phyloP scores from a whole-genome alignment of 73 alveolate genomes.

The Paramecium caudatum region DNA sequence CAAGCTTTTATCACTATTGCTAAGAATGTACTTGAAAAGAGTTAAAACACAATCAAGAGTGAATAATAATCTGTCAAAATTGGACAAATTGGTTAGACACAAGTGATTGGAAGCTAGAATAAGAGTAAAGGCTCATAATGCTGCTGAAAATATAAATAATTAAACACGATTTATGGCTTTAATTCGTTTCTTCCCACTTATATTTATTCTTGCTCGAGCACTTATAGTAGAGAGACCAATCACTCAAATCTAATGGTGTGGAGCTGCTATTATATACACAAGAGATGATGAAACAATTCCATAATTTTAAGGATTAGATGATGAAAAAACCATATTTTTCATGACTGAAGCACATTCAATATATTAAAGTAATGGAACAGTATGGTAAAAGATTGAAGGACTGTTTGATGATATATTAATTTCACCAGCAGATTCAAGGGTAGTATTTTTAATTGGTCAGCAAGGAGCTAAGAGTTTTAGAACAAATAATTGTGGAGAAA shows the following conservation, averaged over 20 bases:
- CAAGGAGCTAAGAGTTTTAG: slow-evolving; percentile 45
- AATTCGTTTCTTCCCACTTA: slow-evolving; percentile 40
- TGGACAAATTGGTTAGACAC: neutral
- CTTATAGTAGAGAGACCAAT: slow-evolving; percentile 48
- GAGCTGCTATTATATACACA: slow-evolving; percentile 53
- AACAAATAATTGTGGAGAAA: slow-evolving; percentile 65
- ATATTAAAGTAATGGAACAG: slow-evolving; percentile 56
- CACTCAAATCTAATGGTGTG: slow-evolving; percentile 55
- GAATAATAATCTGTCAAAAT: slow-evolving; percentile 21
- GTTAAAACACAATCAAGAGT: neutral
- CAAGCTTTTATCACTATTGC: slow-evolving; percentile 74
- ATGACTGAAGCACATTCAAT: slow-evolving; percentile 11
- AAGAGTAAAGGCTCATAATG: slow-evolving; percentile 38
- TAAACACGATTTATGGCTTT: slow-evolving; percentile 36
- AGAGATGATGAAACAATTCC: slow-evolving; percentile 63
- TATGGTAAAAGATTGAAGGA: slow-evolving; percentile 50
- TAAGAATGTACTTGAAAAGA: slow-evolving; percentile 69
- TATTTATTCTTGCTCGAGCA: neutral
- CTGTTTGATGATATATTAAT: slow-evolving; percentile 18
- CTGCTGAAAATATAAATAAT: slow-evolving; percentile 22
- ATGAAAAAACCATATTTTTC: slow-evolving; percentile 34
- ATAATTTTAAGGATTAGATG: slow-evolving; percentile 9
- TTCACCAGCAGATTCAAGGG: slow-evolving; percentile 65
- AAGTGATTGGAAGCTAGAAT: slow-evolving; percentile 12
- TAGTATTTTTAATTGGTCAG: slow-evolving; percentile 24